These are phyloP conservation scores for Lichtheimia ornata DNA, from an alignment of 371 early-diverging fungal species.

Conservation along the genomic window DNA sequence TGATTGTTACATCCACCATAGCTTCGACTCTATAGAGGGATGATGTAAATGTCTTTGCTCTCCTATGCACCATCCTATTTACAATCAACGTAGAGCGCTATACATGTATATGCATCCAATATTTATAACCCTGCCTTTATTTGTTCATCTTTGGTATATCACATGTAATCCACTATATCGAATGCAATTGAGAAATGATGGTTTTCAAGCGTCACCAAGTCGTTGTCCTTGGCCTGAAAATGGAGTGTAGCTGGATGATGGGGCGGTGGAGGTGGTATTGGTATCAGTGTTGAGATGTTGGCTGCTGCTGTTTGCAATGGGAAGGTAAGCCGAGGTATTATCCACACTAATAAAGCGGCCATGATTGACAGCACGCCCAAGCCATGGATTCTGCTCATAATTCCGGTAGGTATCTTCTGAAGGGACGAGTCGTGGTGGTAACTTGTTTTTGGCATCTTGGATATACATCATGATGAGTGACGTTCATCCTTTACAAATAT, in stretches of 20 bases:
- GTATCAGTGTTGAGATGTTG: not conserved
- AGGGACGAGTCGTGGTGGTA: constrained; percentile 9
- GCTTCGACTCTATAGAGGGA: too few relatives aligned
- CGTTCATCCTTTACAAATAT: not conserved
- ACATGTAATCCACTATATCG: too few relatives aligned
- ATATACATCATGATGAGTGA: not conserved
- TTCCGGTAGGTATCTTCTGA: constrained; percentile 6
- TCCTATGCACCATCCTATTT: too few relatives aligned
- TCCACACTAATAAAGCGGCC: constrained; percentile 16
- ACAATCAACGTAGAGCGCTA: too few relatives aligned
- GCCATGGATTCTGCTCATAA: constrained; percentile 14
- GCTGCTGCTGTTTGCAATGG: constrained; percentile 7
- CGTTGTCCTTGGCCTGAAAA: constrained; percentile 23
- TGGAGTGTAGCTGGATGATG: not conserved
- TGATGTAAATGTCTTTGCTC: too few relatives aligned
- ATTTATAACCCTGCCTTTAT: too few relatives aligned
- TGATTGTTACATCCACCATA: too few relatives aligned
- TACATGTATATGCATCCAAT: too few relatives aligned
- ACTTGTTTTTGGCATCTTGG: constrained; percentile 8
- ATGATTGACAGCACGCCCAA: not conserved
- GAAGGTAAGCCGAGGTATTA: constrained; percentile 5
- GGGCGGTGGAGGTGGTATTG: not conserved
- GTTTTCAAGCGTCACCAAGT: constrained; percentile 17
- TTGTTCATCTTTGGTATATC: too few relatives aligned
- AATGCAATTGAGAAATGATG: too few relatives aligned